Conservation (phyloP, 495 filamentous ascomycete species). For the Penicillium cosmopolitanum region DNA sequence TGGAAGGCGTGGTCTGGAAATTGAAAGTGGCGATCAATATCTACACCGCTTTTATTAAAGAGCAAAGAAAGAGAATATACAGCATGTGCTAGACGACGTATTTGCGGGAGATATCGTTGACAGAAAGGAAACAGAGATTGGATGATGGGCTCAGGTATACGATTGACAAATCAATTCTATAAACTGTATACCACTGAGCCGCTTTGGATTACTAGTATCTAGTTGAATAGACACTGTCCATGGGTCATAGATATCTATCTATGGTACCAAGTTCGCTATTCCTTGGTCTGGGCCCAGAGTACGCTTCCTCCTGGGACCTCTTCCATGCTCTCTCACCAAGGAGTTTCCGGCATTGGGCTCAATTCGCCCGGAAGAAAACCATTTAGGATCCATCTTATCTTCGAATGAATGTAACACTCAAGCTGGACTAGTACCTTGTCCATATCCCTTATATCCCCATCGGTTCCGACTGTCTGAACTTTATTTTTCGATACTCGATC, state of each 20-base stretch:
- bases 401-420: slow-evolving; percentile 12
- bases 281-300: slow-evolving; percentile 2
- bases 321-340: neutral
- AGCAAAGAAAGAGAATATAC: neutral
- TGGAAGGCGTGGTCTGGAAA: slow-evolving; percentile 6
- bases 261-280: slow-evolving; percentile 2
- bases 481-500: slow-evolving; percentile 5
- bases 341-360: slow-evolving; percentile 15
- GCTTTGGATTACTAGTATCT: neutral
- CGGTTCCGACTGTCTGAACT: neutral
- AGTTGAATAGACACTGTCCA: neutral
- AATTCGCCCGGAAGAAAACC: slow-evolving; percentile 2
- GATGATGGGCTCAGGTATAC: neutral
- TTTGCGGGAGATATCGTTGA: neutral
- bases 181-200: neutral
- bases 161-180: neutral
- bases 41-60: neutral
- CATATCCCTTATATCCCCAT: slow-evolving; percentile 5
- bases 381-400: slow-evolving; percentile 9
- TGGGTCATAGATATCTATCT: neutral
- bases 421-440: neutral
- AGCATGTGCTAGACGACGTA: neutral
- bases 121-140: neutral
- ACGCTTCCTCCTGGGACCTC: slow-evolving; percentile 2
- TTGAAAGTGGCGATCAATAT: neutral